Evolutionary conservation across 768 basidiomycete species (phyloP), one percentile per base, ranked within the genome.

Genomic region (Russula sp.): DNA sequence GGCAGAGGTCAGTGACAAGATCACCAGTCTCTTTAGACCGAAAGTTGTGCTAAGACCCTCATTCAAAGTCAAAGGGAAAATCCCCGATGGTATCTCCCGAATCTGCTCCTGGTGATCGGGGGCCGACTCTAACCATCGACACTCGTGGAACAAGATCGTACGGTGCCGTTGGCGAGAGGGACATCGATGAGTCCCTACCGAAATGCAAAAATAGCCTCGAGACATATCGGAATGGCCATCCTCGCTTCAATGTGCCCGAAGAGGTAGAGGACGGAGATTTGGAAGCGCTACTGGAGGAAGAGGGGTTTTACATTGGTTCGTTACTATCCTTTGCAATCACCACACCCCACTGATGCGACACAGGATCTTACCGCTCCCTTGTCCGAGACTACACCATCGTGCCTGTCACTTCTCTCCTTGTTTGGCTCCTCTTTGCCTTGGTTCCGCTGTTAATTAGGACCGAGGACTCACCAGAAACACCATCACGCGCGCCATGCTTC

Each of bases 331-430:
- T 22, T 32, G 14, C 40, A n/a, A 24, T 59, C 28, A 20, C 48
- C 46, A 13, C 18, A 11, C 5, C 36, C 3, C 11, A 9, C 22
- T 55, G 42, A 62, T 2, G 14, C 8, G 1, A 11, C 36, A 49
- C 65, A 90, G 89, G 88, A 24, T 88, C 87, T 5, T 89, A 89
- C 76, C 73, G 70, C 44, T 78, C 77, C 38, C 72, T 87, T 13
- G 57, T 88, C 42, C 72, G 77, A n/a, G 67, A 85, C 52, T 87
- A 90, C 55, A 26, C 67, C 51, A 34, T 63, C n/a, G 70, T 69
- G 5, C 67, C 69, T 24, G 9, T 63, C 30, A 59, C 59, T 4
- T 59, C 80, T 10, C 46, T 83, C 36, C 54, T 84, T 44, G 72
- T 79, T 9, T 84, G 87, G 69, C 67, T 77, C 5, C 62, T 82